Evolutionary conservation across 768 basidiomycete species (phyloP).

Genomic region (Thelephora aurantiotincta): DNA sequence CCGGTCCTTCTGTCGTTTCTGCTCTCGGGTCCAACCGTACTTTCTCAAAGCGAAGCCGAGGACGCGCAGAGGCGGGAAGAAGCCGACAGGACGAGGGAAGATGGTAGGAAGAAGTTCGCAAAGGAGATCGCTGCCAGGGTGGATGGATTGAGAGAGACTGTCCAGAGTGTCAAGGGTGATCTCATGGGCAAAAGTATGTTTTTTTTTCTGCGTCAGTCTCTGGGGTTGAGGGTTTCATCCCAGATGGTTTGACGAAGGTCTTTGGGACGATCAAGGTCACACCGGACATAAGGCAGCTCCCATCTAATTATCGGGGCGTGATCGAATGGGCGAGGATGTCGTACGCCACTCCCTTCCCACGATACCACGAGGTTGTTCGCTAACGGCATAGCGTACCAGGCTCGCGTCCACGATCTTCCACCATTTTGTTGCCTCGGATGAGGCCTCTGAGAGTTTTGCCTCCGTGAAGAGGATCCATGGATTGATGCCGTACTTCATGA

Average conservation of each 20-base stretch:
- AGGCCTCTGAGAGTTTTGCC: constrained; percentile 78
- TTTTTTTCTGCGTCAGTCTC: not conserved
- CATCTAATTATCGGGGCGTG: constrained; percentile 76
- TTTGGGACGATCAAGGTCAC: constrained; percentile 81
- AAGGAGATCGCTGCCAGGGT: constrained; percentile 78
- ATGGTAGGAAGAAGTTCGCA: constrained; percentile 75
- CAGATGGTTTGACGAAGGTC: constrained; percentile 80
- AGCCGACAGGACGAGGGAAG: constrained; percentile 77
- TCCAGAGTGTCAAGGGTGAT: constrained; percentile 85
- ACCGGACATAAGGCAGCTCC: constrained; percentile 61
- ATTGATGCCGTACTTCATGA: constrained; percentile 94
- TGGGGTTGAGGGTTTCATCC: not conserved
- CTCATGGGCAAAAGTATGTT: constrained; percentile 67
- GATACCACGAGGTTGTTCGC: too few species aligned
- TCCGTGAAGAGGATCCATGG: constrained; percentile 88
- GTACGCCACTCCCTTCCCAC: constrained; percentile 29
- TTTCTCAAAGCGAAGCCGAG: constrained; percentile 60
- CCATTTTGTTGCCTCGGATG: constrained; percentile 85
- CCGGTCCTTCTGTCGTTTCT: constrained; percentile 82
- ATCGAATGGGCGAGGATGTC: constrained; percentile 96
- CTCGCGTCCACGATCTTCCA: constrained; percentile 96
- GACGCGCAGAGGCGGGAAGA: constrained; percentile 77
- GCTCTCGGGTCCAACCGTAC: constrained; percentile 53
- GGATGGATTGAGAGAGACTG: constrained; percentile 69
- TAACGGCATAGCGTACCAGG: constrained; percentile 23